Percentiles rank a stretch among this genome's conserved stretches.
These are phyloP conservation scores for Cylindrotheca fusiformis DNA, from an alignment of 108 stramenopile species.

Conservation along the genomic window DNA sequence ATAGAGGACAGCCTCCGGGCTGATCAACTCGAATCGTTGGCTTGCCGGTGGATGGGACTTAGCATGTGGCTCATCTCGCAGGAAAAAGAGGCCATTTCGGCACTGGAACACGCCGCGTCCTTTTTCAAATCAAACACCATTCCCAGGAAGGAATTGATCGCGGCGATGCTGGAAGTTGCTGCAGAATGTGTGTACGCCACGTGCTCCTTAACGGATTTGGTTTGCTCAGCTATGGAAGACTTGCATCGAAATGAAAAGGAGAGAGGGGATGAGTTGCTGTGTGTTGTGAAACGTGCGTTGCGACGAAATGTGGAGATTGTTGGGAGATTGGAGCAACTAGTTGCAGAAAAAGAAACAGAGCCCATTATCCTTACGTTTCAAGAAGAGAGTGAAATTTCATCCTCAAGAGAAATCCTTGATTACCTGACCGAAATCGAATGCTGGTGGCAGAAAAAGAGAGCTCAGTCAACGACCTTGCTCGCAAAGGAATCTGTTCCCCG, in stretches of 20 bases:
- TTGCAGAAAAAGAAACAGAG: neutral
- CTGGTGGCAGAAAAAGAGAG: constrained; percentile 8
- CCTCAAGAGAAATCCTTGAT: constrained; percentile 1
- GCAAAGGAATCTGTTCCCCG: neutral
- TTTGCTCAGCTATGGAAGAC: constrained; percentile 13
- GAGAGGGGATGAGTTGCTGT: constrained; percentile 10
- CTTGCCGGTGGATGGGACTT: constrained; percentile 30
- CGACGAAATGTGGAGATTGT: constrained; percentile 16
- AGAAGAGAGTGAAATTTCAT: constrained; percentile 11
- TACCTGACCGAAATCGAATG: constrained; percentile 2
- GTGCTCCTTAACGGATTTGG: constrained; percentile 11
- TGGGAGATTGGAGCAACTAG: constrained; percentile 6
- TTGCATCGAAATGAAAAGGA: neutral
- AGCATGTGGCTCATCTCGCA: constrained; percentile 13
- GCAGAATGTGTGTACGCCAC: constrained; percentile 20
- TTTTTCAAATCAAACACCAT: constrained; percentile 9
- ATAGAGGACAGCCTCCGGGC: constrained; percentile 25
- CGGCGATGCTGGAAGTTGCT: constrained; percentile 7
- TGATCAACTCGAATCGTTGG: constrained; percentile 31
- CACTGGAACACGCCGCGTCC: constrained; percentile 13
- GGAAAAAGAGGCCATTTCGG: constrained; percentile 15
- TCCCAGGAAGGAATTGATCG: neutral
- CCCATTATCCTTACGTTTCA: neutral
- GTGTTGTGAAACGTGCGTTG: constrained; percentile 11
- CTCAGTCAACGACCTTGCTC: neutral